Conservation (phyloP, 345 rosid genomes). For the Raphanus raphanistrum region DNA sequence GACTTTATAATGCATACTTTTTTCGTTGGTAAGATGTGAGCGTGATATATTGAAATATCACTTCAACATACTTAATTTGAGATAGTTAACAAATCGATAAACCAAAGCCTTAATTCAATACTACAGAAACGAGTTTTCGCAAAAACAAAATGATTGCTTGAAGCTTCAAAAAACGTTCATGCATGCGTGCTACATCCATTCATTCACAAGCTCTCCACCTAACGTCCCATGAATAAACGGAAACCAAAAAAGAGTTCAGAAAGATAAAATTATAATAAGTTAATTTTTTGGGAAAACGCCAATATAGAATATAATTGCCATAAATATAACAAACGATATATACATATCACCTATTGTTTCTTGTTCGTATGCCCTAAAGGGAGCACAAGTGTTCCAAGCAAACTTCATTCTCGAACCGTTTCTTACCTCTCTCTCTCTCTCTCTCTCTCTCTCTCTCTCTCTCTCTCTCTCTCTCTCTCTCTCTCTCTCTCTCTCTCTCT, state of each 20-base stretch:
- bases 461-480: not conserved
- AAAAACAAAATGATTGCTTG: conserved; percentile 34
- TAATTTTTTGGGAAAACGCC: conserved; percentile 2
- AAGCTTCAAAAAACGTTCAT: conserved; percentile 34
- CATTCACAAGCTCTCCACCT: conserved; percentile 38
- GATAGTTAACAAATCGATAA: not conserved
- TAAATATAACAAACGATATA: conserved; percentile 29
- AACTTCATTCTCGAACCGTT: conserved; percentile 50
- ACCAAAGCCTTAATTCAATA: conserved; percentile 9
- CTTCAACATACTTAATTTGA: not conserved
- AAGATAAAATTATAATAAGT: conserved; percentile 1
- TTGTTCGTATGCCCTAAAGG: conserved; percentile 37
- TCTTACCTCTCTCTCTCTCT: conserved; percentile 37
- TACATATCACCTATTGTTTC: conserved; percentile 29
- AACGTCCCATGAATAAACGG: conserved; percentile 33
- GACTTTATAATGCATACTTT: not conserved
- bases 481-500: not conserved
- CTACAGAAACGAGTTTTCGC: conserved; percentile 26
- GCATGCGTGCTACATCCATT: conserved; percentile 38
- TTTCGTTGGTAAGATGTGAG: not conserved
- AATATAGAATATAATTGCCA: conserved; percentile 11
- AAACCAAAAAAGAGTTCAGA: conserved; percentile 12
- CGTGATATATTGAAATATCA: not conserved
- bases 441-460: too few species aligned
- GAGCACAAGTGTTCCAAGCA: conserved; percentile 42